Evolutionary conservation across 2,329 filamentous ascomycete genomes (phyloP), one percentile per base, ranked within the genome.

Genomic region (Dactylellina drechsleri): DNA sequence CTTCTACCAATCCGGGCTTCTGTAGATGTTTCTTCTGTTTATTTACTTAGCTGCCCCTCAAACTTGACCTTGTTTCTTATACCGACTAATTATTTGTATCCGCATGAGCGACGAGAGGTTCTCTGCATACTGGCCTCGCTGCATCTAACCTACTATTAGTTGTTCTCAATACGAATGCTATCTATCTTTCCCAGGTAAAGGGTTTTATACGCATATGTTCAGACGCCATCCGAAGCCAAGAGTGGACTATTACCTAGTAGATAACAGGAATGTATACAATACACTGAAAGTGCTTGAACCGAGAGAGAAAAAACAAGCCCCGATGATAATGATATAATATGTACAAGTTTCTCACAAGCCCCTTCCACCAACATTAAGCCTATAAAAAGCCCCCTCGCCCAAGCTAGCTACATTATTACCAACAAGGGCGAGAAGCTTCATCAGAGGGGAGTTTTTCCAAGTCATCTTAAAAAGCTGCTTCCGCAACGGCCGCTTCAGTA

Each of bases 201-300:
- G 10, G 31, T 36, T 36, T 10, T 7, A 36, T 36, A 36, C 5
- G 10, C 2, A 36, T 1, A 5, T 36, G 10, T 36, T 7, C 31
- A 36, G 49, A 65, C 36, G n/a, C 28, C 49, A 49, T 49, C 28
- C 16, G 58, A 62, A 53, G 54, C 52, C 58, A 64, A 64, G 71
- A 65, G 64, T 68, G 64, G 71, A 68, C 60, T 64, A 62, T 66
- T 67, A 67, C 64, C 31, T 75, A 68, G 40, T 68, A 68, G 49
- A 68, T 75, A 68, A 68, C 58, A 75, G 26, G 41, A 65, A 64
- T 54, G 52, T 65, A 56, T 66, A 50, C 45, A 59, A 36, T 57
- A 57, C 52, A 36, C 31, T 10, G 6, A 36, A 36, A 7, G 31
- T 10, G 10, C 10, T 2, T 36, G 6, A 36, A 36, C 31, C 23